These are phyloP conservation scores for Trichosporon asahii DNA, from an alignment of 1,284 basidiomycete genomes.

Conservation along the genomic window DNA sequence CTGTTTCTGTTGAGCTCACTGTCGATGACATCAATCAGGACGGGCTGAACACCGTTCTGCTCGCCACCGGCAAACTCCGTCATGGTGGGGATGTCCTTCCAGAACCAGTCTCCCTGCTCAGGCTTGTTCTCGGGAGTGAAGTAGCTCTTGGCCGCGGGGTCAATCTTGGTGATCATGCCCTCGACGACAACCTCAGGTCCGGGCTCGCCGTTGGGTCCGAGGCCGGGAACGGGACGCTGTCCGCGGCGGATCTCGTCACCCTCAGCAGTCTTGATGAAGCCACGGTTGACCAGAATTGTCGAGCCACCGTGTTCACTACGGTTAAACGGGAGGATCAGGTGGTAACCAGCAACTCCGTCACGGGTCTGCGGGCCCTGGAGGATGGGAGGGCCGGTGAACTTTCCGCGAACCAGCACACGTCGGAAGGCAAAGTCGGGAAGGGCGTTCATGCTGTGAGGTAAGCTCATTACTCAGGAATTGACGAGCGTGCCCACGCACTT, in stretches of 20 bases:
- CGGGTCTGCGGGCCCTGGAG: constrained; percentile 79
- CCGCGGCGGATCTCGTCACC: constrained; percentile 43
- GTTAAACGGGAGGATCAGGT: constrained; percentile 25
- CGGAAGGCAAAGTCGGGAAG: constrained; percentile 84
- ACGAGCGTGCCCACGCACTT: constrained; percentile 62
- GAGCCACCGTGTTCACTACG: constrained; percentile 26
- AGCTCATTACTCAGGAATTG: neutral
- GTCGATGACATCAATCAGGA: constrained; percentile 74
- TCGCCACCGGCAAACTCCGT: constrained; percentile 71
- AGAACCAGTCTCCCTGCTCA: constrained; percentile 81
- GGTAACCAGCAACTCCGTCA: constrained; percentile 66
- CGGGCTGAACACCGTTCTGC: constrained; percentile 68
- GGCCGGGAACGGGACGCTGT: constrained; percentile 55
- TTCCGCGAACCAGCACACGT: constrained; percentile 73
- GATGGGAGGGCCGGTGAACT: constrained; percentile 74
- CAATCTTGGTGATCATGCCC: constrained; percentile 66
- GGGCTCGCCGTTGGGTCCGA: constrained; percentile 26
- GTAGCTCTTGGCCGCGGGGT: constrained; percentile 55
- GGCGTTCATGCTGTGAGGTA: constrained; percentile 43
- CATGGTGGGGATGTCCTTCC: constrained; percentile 81
- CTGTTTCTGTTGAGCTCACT: constrained; percentile 23
- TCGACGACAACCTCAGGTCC: constrained; percentile 48
- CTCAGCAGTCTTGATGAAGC: constrained; percentile 65
- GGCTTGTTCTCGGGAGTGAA: constrained; percentile 90
- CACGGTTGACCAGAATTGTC: constrained; percentile 79